Evolutionary conservation across 768 basidiomycete genomes (phyloP).

Genomic region (Podaxis mareebaensis): DNA sequence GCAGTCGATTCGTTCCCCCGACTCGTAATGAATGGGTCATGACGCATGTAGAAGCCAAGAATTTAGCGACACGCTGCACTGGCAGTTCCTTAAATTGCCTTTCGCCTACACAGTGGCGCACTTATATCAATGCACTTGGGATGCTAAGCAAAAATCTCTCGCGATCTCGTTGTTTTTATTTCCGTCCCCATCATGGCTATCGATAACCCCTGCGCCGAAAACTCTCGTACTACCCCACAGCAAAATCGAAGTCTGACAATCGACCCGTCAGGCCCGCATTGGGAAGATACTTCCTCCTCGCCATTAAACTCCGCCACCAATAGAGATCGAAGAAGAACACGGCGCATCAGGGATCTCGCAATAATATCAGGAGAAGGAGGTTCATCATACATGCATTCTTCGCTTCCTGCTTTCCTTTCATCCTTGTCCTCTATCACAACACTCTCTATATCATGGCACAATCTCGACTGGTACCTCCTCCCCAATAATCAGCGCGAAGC

Average conservation of each 20-base stretch:
- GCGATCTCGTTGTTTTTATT: neutral
- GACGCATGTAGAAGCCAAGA: neutral
- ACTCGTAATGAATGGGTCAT: neutral
- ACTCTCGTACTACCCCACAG: neutral
- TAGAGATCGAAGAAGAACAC: neutral
- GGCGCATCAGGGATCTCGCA: neutral
- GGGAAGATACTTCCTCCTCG: neutral
- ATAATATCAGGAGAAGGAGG: slow-evolving; percentile 4
- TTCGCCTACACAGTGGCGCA: neutral
- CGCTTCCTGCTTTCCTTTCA: slow-evolving; percentile 3
- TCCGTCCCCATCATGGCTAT: neutral
- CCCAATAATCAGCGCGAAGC: neutral
- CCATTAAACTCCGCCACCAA: neutral
- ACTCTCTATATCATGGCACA: slow-evolving; percentile 11
- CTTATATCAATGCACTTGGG: neutral
- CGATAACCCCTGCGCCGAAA: neutral
- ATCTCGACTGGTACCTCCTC: slow-evolving; percentile 7
- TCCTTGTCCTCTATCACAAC: neutral
- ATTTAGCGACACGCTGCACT: neutral
- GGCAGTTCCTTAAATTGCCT: neutral
- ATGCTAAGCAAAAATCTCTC: neutral
- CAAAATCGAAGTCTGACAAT: slow-evolving; percentile 2
- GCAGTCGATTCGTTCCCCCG: neutral
- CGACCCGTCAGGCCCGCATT: slow-evolving; percentile 1
- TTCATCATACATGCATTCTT: slow-evolving; percentile 6